Percentiles rank a stretch among this genome's conserved stretches.
These are phyloP conservation scores for Elaeis oleifera DNA, from an alignment of 202 grass and related monocot genomes.

Conservation along the genomic window DNA sequence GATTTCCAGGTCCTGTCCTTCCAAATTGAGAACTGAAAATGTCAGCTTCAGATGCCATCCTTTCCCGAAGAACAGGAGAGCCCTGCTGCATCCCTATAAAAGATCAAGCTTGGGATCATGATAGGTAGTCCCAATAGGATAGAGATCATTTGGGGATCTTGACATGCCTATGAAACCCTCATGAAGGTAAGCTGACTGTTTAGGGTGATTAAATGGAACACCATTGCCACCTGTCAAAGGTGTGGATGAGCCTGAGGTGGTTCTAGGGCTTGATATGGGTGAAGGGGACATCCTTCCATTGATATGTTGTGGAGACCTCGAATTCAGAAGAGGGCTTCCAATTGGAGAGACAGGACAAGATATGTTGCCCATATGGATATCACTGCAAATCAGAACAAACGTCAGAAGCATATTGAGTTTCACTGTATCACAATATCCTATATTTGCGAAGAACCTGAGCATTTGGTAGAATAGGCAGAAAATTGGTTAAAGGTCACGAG, in stretches of 20 bases:
- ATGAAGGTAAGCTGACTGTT: constrained; percentile 43
- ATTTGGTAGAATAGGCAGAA: too few relatives aligned
- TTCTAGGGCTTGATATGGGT: constrained; percentile 87
- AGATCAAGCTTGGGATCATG: constrained; percentile 20
- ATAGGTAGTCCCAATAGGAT: constrained; percentile 23
- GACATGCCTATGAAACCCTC: constrained; percentile 36
- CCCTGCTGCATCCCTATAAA: constrained; percentile 41
- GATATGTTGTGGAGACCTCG: constrained; percentile 64
- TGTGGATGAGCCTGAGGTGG: constrained; percentile 82
- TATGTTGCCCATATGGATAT: constrained; percentile 62
- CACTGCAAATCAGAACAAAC: constrained; percentile 42
- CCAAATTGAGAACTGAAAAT: constrained; percentile 60
- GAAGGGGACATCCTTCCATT: constrained; percentile 85
- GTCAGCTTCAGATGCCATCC: constrained; percentile 47
- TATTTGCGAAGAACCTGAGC: too few relatives aligned
- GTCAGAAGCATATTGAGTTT: background rate
- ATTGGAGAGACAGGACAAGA: constrained; percentile 95
- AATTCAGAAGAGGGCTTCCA: constrained; percentile 72
- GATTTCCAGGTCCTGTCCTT: constrained; percentile 47
- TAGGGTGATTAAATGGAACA: constrained; percentile 58
- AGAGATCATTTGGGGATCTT: constrained; percentile 39
- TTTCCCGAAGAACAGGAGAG: constrained; percentile 39
- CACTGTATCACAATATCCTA: too few relatives aligned
- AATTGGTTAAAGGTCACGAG: too few relatives aligned
- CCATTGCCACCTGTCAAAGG: constrained; percentile 71